Evolutionary conservation across 73 alveolate genomes (phyloP).

Genomic region (Paramecium sonneborni): DNA sequence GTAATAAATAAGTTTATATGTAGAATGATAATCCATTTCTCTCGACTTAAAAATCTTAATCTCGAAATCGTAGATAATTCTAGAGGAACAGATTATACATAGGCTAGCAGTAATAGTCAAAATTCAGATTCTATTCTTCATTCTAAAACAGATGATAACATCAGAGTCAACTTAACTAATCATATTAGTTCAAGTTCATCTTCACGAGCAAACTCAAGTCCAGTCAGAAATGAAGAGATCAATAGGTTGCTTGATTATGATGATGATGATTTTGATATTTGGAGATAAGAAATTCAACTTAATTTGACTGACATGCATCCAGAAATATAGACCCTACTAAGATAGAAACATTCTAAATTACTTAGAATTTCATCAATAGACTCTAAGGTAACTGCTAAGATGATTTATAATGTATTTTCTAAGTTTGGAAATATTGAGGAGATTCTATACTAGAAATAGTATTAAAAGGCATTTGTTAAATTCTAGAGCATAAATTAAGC

Average conservation of each 20-base stretch:
- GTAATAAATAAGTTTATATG: not conserved
- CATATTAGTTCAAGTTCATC: not conserved
- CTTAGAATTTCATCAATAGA: not conserved
- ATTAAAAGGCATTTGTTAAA: not conserved
- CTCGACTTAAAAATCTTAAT: slow-evolving; percentile 20
- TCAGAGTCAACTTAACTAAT: slow-evolving; percentile 23
- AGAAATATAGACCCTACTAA: not conserved
- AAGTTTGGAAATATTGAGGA: slow-evolving; percentile 1
- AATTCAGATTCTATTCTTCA: slow-evolving; percentile 10
- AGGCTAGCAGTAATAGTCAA: slow-evolving; percentile 35
- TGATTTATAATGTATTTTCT: slow-evolving; percentile 17
- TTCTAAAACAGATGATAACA: slow-evolving; percentile 2
- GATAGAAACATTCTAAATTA: not conserved
- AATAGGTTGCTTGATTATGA: slow-evolving; percentile 20
- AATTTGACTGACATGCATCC: slow-evolving; percentile 22
- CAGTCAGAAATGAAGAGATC: slow-evolving; percentile 23
- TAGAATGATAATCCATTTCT: slow-evolving; percentile 38
- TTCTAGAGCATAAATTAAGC: not conserved
- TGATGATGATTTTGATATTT: slow-evolving; percentile 19
- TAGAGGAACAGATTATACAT: slow-evolving; percentile 53
- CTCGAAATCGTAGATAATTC: slow-evolving; percentile 47
- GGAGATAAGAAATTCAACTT: not conserved
- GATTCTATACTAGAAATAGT: not conserved
- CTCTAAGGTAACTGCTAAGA: not conserved
- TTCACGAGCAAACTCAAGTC: slow-evolving; percentile 17